Base-by-base conservation (phyloP, 768 basidiomycete species). In the Xerocomellus amylosporus region DNA sequence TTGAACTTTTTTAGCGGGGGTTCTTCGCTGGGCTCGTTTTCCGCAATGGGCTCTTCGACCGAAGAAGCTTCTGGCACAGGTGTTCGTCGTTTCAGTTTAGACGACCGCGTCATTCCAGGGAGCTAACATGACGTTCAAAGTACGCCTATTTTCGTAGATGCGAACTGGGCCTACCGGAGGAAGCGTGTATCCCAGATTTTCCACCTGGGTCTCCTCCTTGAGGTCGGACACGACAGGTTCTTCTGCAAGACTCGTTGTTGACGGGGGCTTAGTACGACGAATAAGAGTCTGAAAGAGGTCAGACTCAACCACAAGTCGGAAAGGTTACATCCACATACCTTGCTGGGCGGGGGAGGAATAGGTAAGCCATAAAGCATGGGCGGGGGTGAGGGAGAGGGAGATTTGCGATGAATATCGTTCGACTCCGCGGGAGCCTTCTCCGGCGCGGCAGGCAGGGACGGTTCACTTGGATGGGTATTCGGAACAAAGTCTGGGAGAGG, bases 1-100 rank as follows among this genome's bases (percentile, higher is more conserved):
- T 82, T 85, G 73, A 84, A 87, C 67, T 82, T 87, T 64, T 89
- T 89, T 26, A 81, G 66, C 3, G 84, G 80, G 0, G 84, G 87
- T 57, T 84, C 84, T 50, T 58, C 49, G 8, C 20, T 54, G 9
- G 37, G 54, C 24, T 56, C 55, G 17, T 58, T 57, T 26, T 65
- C 63, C 17, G 49, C 56, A 20, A 60, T 40, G 26, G 52, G 54
- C 2, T 62, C 54, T 26, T 64, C 56, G 30, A 50, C 65, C 14
- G 66, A 56, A 19, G 59, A 55, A 40, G 59, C 1, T 7, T 26
- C 63, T 8, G 64, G 64, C 20, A 65, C 72, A 8, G 74, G 78
- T 53, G 75, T 73, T 19, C 87, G 78, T 17, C 86, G 80, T 68
- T 86, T 87, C 50, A 88, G 69, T 26, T 64, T 75, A 5, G 68